Evolutionary conservation across 495 filamentous ascomycete species (phyloP), one percentile per base, ranked within the genome.

Genomic region (Lophiotrema nucula): DNA sequence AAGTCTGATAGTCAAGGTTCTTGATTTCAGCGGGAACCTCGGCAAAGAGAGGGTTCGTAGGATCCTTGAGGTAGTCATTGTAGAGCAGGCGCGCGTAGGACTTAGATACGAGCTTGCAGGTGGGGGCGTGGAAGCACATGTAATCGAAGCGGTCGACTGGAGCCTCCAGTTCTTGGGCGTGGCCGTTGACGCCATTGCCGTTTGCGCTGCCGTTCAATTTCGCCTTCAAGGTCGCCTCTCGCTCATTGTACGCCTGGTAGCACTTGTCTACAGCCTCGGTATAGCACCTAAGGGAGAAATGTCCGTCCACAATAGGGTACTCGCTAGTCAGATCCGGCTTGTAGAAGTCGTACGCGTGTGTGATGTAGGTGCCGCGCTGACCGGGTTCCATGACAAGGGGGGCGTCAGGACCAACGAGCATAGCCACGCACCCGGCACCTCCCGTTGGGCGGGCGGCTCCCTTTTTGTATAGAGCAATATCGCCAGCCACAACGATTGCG

Each of bases 331-430:
- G 79, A 72, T 98, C 93, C 66, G 93, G 88, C 84, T 98, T 98
- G 84, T 95, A 98, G 77, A 98, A 98, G 73, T 98, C 93, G 76
- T 97, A 98, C 65, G 88, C 89, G 74, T 98, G 93, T 67, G 83
- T 83, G 82, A 97, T 86, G 79, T 96, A 97, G 68, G 79, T 87
- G 71, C 88, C 93, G 71, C 95, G 86, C 55, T 96, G 84, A 70
- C 92, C 93, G 44, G 93, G 82, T 73, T 98, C 95, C 63, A 97
- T 81, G 48, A 87, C 90, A 64, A 98, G 77, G 38, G 92, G 92
- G 37, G 93, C 95, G 66, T 97, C 80, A 43, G 93, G 93, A 33
- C 95, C 95, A 67, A 98, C 82, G 56, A 98, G 80, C 82, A 98
- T 86, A 65, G 95, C 93, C 60, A 98, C 89, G 66, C 86, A 90